Evolutionary conservation across 768 basidiomycete genomes (phyloP).

Genomic region (Collybia nuda): DNA sequence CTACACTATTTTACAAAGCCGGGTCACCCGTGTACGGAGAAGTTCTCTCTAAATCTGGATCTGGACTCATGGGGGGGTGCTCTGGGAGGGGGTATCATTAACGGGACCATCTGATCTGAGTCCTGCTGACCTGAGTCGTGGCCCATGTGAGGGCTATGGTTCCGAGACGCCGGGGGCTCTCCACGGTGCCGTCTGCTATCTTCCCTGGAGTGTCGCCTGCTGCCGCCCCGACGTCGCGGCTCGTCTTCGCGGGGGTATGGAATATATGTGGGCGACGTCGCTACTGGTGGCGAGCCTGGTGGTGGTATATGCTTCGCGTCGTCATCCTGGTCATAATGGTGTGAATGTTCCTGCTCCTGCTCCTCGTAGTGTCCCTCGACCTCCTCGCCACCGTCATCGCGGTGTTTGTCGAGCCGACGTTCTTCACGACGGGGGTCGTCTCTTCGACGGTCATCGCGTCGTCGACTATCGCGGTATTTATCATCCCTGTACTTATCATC

Average conservation of each 20-base stretch:
- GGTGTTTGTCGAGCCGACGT: background rate
- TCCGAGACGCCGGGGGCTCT: slow-evolving; percentile 6
- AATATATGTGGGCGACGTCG: slow-evolving; percentile 13
- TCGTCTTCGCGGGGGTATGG: slow-evolving; percentile 13
- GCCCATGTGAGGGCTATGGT: slow-evolving; percentile 16
- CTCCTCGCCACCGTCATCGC: background rate
- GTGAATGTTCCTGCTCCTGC: background rate
- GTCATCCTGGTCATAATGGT: slow-evolving; percentile 1
- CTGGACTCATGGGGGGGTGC: slow-evolving; percentile 14
- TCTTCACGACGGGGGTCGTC: background rate
- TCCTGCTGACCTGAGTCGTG: slow-evolving; percentile 19
- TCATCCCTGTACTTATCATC: slow-evolving; percentile 4
- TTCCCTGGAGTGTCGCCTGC: slow-evolving; percentile 5
- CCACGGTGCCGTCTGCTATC: slow-evolving; percentile 5
- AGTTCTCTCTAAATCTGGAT: slow-evolving; percentile 23
- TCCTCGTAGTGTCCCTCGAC: background rate
- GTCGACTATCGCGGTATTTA: background rate
- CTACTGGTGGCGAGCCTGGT: slow-evolving; percentile 1
- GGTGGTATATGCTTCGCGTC: background rate
- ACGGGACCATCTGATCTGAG: slow-evolving; percentile 22
- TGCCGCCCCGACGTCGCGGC: slow-evolving; percentile 5
- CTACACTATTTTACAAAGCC: slow-evolving; percentile 5
- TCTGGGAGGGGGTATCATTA: slow-evolving; percentile 26
- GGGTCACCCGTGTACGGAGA: slow-evolving; percentile 18
- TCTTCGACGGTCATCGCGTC: background rate